phyloP scores from a whole-genome alignment of 2,329 filamentous ascomycete genomes.

The Sarocladium brachiariae region DNA sequence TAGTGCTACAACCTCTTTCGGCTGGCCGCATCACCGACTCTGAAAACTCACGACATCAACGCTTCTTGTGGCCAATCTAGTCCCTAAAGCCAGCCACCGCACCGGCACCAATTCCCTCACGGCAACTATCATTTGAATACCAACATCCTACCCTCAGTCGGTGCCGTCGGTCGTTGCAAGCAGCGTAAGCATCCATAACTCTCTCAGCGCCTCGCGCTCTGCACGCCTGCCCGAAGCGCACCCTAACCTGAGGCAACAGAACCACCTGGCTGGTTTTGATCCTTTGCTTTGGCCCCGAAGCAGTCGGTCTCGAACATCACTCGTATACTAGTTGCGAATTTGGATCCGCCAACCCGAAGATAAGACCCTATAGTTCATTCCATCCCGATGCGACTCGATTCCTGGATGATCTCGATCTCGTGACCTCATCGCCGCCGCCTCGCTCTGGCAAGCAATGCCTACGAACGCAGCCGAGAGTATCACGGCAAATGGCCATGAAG shows the following conservation, averaged over 20 bases:
- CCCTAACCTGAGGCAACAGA: not conserved
- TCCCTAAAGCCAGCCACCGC: not conserved
- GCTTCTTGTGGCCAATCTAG: conserved; percentile 5
- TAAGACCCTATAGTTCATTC: too few species aligned
- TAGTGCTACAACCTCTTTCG: conserved; percentile 7
- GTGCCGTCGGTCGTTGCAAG: conserved; percentile 3
- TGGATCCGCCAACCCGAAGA: too few species aligned
- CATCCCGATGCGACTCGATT: not conserved
- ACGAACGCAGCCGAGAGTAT: conserved; percentile 34
- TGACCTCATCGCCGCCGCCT: conserved; percentile 14
- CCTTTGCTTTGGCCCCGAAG: not conserved
- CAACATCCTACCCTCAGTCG: not conserved
- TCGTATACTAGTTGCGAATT: not conserved
- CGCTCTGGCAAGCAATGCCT: conserved; percentile 27
- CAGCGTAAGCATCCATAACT: not conserved
- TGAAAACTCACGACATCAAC: conserved; percentile 10
- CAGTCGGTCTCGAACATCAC: too few species aligned
- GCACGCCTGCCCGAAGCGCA: conserved; percentile 8
- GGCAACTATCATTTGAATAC: not conserved
- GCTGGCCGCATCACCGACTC: conserved; percentile 9
- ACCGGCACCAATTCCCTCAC: not conserved
- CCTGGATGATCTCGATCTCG: conserved; percentile 12
- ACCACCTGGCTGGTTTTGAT: not conserved
- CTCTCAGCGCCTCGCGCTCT: not conserved
- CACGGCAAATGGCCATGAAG: conserved; percentile 35